Percentiles rank a stretch among this genome's conserved stretches.
These are phyloP conservation scores for Eucommia ulmoides DNA, from an alignment of 257 asterid genomes.

Conservation along the genomic window DNA sequence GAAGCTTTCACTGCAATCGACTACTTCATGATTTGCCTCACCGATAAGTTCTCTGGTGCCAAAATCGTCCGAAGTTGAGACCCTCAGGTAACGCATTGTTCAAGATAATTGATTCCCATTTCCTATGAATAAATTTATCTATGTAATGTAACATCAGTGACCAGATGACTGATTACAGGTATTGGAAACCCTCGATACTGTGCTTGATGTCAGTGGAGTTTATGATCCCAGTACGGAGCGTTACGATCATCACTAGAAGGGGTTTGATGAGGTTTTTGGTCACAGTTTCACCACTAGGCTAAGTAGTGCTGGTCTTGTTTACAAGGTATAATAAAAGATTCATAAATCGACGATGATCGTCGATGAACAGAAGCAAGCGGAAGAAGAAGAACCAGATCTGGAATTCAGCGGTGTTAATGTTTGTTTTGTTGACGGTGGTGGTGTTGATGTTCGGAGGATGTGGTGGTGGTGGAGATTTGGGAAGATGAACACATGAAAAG, in stretches of 20 bases:
- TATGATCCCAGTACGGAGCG: conserved; percentile 31
- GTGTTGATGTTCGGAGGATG: too few relatives aligned
- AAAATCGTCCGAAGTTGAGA: conserved; percentile 15
- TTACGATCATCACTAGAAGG: conserved; percentile 30
- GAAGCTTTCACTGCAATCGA: conserved; percentile 16
- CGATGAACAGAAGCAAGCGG: too few relatives aligned
- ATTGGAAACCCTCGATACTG: conserved; percentile 21
- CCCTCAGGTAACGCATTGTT: conserved; percentile 9
- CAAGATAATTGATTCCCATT: neutral
- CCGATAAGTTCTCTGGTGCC: conserved; percentile 13
- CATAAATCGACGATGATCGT: too few relatives aligned
- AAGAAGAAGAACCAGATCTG: too few relatives aligned
- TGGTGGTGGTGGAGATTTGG: too few relatives aligned
- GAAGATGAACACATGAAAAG: too few relatives aligned
- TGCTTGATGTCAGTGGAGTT: conserved; percentile 32
- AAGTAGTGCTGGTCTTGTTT: too few relatives aligned
- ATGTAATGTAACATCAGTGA: too few relatives aligned
- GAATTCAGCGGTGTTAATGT: too few relatives aligned
- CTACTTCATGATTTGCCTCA: conserved; percentile 18
- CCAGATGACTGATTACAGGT: too few relatives aligned
- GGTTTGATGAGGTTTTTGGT: conserved; percentile 17
- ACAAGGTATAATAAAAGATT: too few relatives aligned
- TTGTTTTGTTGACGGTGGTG: too few relatives aligned
- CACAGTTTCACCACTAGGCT: conserved; percentile 17
- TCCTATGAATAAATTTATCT: neutral